Conservation (phyloP, 192 early-diverging fungal genomes). For the Geranomyces michiganensis region DNA sequence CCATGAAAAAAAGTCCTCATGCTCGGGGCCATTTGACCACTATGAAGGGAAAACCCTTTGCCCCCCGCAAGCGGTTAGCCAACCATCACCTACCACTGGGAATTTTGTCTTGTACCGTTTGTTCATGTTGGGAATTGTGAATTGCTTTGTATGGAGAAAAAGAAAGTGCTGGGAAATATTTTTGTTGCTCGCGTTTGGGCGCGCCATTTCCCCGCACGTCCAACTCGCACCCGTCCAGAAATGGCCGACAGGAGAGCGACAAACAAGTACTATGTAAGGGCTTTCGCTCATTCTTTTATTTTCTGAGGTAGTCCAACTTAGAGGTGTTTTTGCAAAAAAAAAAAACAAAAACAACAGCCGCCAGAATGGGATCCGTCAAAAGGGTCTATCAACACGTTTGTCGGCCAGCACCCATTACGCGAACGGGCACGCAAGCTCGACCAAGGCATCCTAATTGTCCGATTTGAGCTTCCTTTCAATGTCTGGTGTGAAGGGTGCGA, state of each 20-base stretch:
- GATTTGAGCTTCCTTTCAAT: slow-evolving; percentile 89
- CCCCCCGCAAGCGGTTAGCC: neutral
- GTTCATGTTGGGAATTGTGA: slow-evolving; percentile 69
- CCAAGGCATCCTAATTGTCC: slow-evolving; percentile 84
- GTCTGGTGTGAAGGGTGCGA: slow-evolving; percentile 89
- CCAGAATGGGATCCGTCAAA: slow-evolving; percentile 93
- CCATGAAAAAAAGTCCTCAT: too few species aligned
- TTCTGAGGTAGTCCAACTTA: neutral
- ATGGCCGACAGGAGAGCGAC: slow-evolving; percentile 47
- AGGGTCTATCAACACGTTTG: slow-evolving; percentile 83
- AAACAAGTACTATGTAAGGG: slow-evolving; percentile 51
- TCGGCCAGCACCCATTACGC: slow-evolving; percentile 87
- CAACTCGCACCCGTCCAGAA: neutral
- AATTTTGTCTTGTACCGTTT: slow-evolving; percentile 93
- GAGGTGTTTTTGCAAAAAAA: neutral
- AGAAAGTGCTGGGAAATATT: too few species aligned
- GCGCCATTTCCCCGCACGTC: too few species aligned
- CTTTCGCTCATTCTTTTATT: neutral
- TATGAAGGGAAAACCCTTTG: neutral
- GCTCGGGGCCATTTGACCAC: neutral
- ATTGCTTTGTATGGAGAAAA: too few species aligned
- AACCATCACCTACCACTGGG: slow-evolving; percentile 74
- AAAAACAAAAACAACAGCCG: slow-evolving; percentile 40
- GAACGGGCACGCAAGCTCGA: slow-evolving; percentile 86
- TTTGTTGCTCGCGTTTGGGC: too few species aligned